phyloP scores from a whole-genome alignment of 306 rosid species.

The Prunus mira region DNA sequence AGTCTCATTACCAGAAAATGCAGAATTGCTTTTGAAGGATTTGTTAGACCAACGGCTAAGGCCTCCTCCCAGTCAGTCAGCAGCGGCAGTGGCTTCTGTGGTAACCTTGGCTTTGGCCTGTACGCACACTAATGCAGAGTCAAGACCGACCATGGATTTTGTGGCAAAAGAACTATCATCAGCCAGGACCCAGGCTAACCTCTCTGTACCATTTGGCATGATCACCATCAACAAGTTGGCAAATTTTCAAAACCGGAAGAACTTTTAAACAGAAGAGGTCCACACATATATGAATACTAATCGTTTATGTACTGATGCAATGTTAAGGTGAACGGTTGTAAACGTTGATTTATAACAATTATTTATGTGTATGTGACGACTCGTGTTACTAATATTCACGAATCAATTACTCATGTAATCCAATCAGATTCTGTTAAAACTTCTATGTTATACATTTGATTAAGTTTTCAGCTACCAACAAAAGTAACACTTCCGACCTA shows the following conservation, averaged over 20 bases:
- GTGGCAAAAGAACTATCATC: too few relatives aligned
- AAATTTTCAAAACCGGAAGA: too few relatives aligned
- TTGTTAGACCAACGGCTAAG: slow-evolving; percentile 45
- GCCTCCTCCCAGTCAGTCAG: slow-evolving; percentile 26
- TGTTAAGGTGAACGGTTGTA: too few relatives aligned
- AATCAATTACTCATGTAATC: not conserved
- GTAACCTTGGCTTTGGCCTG: slow-evolving; percentile 45
- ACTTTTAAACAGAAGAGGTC: too few relatives aligned
- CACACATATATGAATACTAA: too few relatives aligned
- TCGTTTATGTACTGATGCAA: too few relatives aligned
- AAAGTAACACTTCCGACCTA: not conserved
- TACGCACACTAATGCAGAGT: not conserved
- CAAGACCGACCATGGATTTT: too few relatives aligned
- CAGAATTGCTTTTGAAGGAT: slow-evolving; percentile 39
- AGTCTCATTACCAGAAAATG: slow-evolving; percentile 15
- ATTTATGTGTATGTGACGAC: too few relatives aligned
- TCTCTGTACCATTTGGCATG: too few relatives aligned
- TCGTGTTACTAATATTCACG: not conserved
- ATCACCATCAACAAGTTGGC: too few relatives aligned
- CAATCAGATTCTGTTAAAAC: not conserved
- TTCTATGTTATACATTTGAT: not conserved
- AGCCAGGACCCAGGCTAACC: too few relatives aligned
- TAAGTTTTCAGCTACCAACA: not conserved
- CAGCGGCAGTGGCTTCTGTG: slow-evolving; percentile 29
- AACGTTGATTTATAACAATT: not conserved